These are phyloP conservation scores for Lactarius sp. DNA, from an alignment of 768 basidiomycete species.

Conservation along the genomic window DNA sequence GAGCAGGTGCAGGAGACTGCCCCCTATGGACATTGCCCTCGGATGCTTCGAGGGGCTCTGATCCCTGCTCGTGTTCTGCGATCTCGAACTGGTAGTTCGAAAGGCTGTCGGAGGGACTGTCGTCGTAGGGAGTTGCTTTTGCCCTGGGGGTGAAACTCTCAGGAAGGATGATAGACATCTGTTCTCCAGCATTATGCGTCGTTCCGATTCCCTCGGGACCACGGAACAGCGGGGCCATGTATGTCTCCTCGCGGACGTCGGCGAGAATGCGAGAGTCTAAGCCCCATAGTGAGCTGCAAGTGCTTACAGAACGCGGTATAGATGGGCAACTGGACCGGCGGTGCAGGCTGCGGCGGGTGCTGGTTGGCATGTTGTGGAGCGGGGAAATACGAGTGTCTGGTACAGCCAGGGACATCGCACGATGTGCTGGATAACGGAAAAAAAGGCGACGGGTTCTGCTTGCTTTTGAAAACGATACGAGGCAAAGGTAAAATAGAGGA, in stretches of 20 bases:
- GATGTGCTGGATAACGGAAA: not conserved
- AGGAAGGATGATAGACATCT: not conserved
- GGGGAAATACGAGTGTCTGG: not conserved
- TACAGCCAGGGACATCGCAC: conserved; percentile 5
- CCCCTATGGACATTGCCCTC: not conserved
- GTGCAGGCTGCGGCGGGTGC: not conserved
- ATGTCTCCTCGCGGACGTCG: not conserved
- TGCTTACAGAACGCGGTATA: conserved; percentile 18
- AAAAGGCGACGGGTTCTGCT: not conserved
- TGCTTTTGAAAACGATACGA: not conserved
- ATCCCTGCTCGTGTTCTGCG: not conserved
- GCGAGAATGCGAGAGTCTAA: not conserved
- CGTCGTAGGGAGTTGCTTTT: not conserved
- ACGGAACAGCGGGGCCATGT: conserved; percentile 12
- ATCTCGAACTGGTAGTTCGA: conserved; percentile 17
- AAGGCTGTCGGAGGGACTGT: conserved; percentile 9
- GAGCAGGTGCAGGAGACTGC: not conserved
- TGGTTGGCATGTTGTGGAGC: not conserved
- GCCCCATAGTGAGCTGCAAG: not conserved
- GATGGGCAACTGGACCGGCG: conserved; percentile 22
- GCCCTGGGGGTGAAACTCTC: not conserved
- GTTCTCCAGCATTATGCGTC: not conserved
- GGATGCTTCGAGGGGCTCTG: not conserved
- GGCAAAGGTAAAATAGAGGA: not conserved
- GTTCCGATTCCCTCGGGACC: not conserved